These are phyloP conservation scores for Suhomyces ambrosiae DNA, from an alignment of 1,139 yeast species.

Conservation along the genomic window DNA sequence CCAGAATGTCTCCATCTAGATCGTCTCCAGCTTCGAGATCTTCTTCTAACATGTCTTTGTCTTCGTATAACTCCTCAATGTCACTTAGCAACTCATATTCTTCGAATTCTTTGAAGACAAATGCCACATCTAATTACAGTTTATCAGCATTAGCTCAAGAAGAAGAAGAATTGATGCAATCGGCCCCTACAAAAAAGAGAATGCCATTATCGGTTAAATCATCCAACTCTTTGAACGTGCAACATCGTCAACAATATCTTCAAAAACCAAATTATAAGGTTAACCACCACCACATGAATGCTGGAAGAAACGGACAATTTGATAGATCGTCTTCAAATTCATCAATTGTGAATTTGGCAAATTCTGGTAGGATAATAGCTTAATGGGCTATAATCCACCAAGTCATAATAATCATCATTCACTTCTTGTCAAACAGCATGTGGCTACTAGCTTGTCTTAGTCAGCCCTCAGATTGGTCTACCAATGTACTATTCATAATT, in stretches of 20 bases:
- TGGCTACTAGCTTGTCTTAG: not conserved
- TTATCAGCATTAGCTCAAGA: constrained; percentile 17
- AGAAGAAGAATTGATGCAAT: constrained; percentile 16
- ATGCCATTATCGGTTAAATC: constrained; percentile 28
- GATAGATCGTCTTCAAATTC: constrained; percentile 13
- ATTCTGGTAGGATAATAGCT: constrained; percentile 14
- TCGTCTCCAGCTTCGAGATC: constrained; percentile 15
- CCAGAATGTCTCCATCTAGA: not conserved
- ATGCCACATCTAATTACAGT: constrained; percentile 16
- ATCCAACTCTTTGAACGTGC: constrained; percentile 17
- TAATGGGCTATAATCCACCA: constrained; percentile 5
- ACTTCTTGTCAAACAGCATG: constrained; percentile 8
- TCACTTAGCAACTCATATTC: constrained; percentile 24
- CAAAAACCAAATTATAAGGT: constrained; percentile 7
- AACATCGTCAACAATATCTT: constrained; percentile 4
- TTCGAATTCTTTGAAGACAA: constrained; percentile 12
- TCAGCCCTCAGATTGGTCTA: not conserved
- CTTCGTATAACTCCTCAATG: constrained; percentile 20
- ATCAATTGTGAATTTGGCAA: constrained; percentile 12
- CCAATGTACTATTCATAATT: not conserved
- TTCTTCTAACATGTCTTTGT: constrained; percentile 19
- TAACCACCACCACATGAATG: constrained; percentile 10
- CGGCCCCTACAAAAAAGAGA: constrained; percentile 15
- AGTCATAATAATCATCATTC: constrained; percentile 3
- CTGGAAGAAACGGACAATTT: constrained; percentile 5